Percentiles rank a stretch among this genome's conserved stretches.
Evolutionary conservation across 306 rosid species (phyloP).

Genomic region (Malus fusca): DNA sequence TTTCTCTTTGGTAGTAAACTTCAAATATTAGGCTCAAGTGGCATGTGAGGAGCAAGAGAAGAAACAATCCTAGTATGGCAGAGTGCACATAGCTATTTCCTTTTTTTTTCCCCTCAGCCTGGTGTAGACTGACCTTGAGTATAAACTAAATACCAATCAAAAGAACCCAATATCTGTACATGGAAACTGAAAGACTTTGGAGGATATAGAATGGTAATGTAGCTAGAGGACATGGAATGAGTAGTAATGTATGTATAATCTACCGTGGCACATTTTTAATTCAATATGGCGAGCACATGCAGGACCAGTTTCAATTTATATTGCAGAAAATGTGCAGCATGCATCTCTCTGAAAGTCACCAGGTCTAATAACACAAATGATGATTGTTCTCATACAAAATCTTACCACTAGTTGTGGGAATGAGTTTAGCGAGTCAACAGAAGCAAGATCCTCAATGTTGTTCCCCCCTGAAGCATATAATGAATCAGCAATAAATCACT

Average conservation of each 20-base stretch:
- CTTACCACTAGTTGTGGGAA: slow-evolving; percentile 81
- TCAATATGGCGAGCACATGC: neutral
- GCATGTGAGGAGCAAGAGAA: neutral
- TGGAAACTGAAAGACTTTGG: neutral
- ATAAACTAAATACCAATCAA: neutral
- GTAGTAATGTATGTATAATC: neutral
- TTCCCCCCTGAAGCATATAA: slow-evolving; percentile 58
- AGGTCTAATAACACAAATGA: slow-evolving; percentile 4
- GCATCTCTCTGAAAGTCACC: neutral
- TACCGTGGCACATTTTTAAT: neutral
- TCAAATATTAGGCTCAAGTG: neutral
- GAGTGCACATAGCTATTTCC: neutral
- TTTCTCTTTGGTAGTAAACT: neutral
- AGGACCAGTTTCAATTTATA: neutral
- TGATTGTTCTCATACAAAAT: slow-evolving; percentile 15
- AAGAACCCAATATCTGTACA: neutral
- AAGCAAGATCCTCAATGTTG: slow-evolving; percentile 56
- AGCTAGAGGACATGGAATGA: neutral
- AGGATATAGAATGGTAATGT: neutral
- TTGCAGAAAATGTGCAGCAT: neutral
- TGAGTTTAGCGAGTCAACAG: slow-evolving; percentile 64
- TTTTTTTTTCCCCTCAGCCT: neutral
- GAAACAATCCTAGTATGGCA: neutral
- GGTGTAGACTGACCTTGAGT: neutral
- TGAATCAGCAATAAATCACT: slow-evolving; percentile 11